Evolutionary conservation across 495 filamentous ascomycete genomes (phyloP), one percentile per base, ranked within the genome.

Genomic region (Paragyromitra xinjiangensis): DNA sequence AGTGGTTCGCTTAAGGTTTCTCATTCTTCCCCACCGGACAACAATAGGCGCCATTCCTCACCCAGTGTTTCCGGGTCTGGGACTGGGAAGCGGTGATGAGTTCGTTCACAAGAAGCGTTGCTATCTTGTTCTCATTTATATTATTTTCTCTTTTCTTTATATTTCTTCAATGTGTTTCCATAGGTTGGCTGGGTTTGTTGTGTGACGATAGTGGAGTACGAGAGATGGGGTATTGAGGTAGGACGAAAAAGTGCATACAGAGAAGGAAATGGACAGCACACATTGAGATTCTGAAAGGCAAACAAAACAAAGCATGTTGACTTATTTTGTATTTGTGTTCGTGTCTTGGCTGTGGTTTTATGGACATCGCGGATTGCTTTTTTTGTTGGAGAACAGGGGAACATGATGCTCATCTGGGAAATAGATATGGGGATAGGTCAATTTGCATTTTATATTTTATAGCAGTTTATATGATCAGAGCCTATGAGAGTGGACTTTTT

Each of bases 291-390:
- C 37, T 40, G 42, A 77, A 71, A 66, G 70, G 39, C 59, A 65
- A 73, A 66, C 69, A 12, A 65, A 71, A 48, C 62, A 77, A 64
- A 73, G 66, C 26, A 59, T 66, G 69, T 72, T 73, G 50, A 45
- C 50, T 73, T 63, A 77, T 55, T 71, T 40, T 58, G 69, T 77
- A 73, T 58, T 77, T 73, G 68, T 71, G 61, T 64, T 71, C 59
- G n/a, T 77, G 61, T 64, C 26, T 37, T 71, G 67, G 29, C 48
- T 64, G 58, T 69, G 69, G 50, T 48, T 63, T 71, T 62, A 45
- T 64, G 45, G 58, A 61, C 58, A 72, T 22, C 29, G 59, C 62
- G 40, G 58, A 26, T 73, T 77, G 42, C 61, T 65, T 65, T 61
- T 63, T 64, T 40, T 29, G 71, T 40, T 63, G 42, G 68, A 62